These are phyloP conservation scores for Penicillium salamii DNA, from an alignment of 495 filamentous ascomycete species.

Conservation along the genomic window DNA sequence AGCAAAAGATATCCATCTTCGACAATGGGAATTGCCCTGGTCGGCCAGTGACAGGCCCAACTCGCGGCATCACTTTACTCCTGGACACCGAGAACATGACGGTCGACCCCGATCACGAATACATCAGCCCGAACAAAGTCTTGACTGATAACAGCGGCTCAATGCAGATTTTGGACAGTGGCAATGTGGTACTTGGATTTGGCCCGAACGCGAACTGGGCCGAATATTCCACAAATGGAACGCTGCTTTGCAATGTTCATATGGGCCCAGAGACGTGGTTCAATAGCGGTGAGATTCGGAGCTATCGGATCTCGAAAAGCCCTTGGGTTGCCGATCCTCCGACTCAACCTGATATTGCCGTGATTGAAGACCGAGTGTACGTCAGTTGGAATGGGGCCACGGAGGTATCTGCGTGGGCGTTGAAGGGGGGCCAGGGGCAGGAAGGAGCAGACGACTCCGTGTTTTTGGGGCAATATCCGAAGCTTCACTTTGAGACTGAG, in stretches of 20 bases:
- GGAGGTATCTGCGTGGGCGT: conserved; percentile 33
- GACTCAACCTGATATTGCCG: conserved; percentile 9
- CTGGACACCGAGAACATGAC: not conserved
- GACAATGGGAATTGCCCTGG: conserved; percentile 12
- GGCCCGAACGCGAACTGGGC: conserved; percentile 1
- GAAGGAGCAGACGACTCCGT: not conserved
- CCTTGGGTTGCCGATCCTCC: not conserved
- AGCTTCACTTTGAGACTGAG: not conserved
- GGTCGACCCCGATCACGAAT: not conserved
- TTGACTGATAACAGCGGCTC: not conserved
- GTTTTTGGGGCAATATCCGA: not conserved
- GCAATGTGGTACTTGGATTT: not conserved
- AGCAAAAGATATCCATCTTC: conserved; percentile 17
- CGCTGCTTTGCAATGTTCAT: not conserved
- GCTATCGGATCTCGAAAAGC: not conserved
- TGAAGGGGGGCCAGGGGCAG: not conserved
- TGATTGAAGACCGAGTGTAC: conserved; percentile 8
- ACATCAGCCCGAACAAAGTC: conserved; percentile 1
- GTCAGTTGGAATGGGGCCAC: conserved; percentile 46
- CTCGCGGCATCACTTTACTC: not conserved
- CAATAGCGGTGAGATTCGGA: not conserved
- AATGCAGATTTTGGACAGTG: not conserved
- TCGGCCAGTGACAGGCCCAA: not conserved
- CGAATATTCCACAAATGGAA: not conserved
- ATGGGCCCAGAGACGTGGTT: not conserved